Evolutionary conservation across 495 filamentous ascomycete species (phyloP), one percentile per base, ranked within the genome.

Genomic region (Daldinia caldariorum): DNA sequence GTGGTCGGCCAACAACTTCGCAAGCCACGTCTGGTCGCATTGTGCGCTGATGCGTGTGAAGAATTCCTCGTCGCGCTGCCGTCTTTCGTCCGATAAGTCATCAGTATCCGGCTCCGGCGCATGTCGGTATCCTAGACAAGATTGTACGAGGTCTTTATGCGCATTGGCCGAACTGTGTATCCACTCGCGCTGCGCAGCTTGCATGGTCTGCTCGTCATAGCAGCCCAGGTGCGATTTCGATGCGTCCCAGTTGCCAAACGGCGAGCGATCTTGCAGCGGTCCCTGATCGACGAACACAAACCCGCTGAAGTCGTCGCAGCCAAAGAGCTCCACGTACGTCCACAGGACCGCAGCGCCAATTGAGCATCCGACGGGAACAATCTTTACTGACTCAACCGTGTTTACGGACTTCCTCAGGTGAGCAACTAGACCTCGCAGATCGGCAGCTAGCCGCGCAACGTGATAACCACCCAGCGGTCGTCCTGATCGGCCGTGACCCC

Each of bases 201-300:
- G 58, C 73, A 79, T 69, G 0, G 78, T 80, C 0, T 43, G n/a
- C 64, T 82, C 74, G 50, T 79, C 76, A 38, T 79, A 83, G 63
- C 81, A 81, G 0, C 78, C 79, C 0, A 61, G 58, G 62, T 84
- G 80, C 18, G 74, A 73, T 31, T 67, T 72, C 14, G 51, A 61
- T 22, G 59, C 49, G 39, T 70, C 74, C 79, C 78, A 82, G 18
- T 37, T 66, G 31, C 66, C 75, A 26, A 70, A 63, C 6, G 20
- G 62, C 26, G 77, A 67, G 31, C 71, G 73, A 49, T 84, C 79
- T 69, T 84, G 83, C 6, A 84, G 70, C 16, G 83, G 83, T 0
- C 79, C 79, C 55, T 84, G 83, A 73, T 84, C 83, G 6, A 83
- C 82, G 49, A 84, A 82, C 1, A 83, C 69, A 20, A 79, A 70